Base-by-base conservation (phyloP, 2,329 filamentous ascomycete species). In the Xylaria sp. region DNA sequence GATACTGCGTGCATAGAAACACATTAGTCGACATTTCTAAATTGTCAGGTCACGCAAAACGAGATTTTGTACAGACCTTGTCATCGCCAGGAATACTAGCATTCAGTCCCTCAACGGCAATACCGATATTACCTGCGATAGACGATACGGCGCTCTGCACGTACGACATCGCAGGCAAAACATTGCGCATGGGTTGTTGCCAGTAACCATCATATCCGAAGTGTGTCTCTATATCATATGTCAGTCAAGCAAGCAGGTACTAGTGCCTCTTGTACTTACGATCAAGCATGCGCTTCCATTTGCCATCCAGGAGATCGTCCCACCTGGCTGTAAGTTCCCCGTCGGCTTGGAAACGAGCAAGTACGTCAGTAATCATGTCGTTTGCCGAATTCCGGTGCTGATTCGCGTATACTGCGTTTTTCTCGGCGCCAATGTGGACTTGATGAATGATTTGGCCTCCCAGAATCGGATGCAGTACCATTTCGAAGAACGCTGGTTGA, bases 111-210 rank as follows among this genome's bases (percentile, higher is more conserved):
- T 93, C 89, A 1, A 91, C 83, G 0, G 87, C 82, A 53, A 93
- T 81, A 26, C 89, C 89, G 64, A 93, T 81, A 63, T 89, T 84
- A 7, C 90, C 90, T 0, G 87, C 85, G 6, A 92, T 80, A 5
- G 86, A 85, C 13, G 84, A 83, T 61, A 90, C 87, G 1, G 83
- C 79, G 2, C 82, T 83, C 75, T 90, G 87, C 1, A 90, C 87
- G 71, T 87, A 90, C 5, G 84, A 80, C 70, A 92, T 82, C 7
- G 87, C 84, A 0, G 90, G 89, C 1, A 91, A 84, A 0, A 86
- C 85, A 75, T 93, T 91, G 40, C 89, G 83, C 90, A 92, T 92
- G 0, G 91, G 89, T 76, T 92, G 90, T 78, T 93, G 90, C 90
- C 90, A 87, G 77, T 84, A 84, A 57, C 81, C 83, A 61, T 86